These are phyloP conservation scores for Lentinula sp. DNA, from an alignment of 768 basidiomycete genomes.

Conservation along the genomic window DNA sequence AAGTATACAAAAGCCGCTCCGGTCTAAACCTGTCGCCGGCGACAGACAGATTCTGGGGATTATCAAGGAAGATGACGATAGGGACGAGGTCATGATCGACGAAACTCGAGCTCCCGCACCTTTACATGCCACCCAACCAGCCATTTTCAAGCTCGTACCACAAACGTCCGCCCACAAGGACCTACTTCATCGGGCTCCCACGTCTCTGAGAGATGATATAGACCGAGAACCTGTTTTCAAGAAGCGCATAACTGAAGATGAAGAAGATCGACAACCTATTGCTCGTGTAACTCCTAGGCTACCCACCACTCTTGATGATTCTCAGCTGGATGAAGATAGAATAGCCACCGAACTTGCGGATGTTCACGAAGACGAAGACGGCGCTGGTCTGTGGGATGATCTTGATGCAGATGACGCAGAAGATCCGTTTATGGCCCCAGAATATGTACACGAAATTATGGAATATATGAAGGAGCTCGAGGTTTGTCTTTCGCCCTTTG, in stretches of 20 bases:
- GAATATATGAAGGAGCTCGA: slow-evolving; percentile 86
- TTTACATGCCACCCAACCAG: background rate
- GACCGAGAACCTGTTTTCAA: slow-evolving; percentile 51
- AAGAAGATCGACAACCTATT: slow-evolving; percentile 22
- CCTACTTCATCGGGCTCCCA: slow-evolving; percentile 16
- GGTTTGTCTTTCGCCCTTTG: slow-evolving; percentile 37
- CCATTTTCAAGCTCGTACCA: background rate
- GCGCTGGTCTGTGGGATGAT: slow-evolving; percentile 83
- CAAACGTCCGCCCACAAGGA: slow-evolving; percentile 3
- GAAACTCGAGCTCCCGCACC: slow-evolving; percentile 10
- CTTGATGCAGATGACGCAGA: slow-evolving; percentile 89
- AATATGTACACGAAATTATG: slow-evolving; percentile 94
- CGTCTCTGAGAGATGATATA: slow-evolving; percentile 34
- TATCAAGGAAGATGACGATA: background rate
- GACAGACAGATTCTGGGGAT: background rate
- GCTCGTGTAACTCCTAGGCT: slow-evolving; percentile 30
- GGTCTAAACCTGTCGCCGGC: slow-evolving; percentile 7
- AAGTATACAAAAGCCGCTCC: slow-evolving; percentile 30
- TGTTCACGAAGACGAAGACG: slow-evolving; percentile 49
- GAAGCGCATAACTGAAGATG: slow-evolving; percentile 56
- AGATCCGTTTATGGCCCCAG: slow-evolving; percentile 95
- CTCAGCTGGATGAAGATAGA: slow-evolving; percentile 39
- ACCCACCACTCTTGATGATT: slow-evolving; percentile 24
- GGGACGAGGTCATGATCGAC: slow-evolving; percentile 15
- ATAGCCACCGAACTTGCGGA: slow-evolving; percentile 34